A percentile compares a stretch with the other conserved stretches of the same genome.
phyloP scores from a whole-genome alignment of 2,329 filamentous ascomycete genomes.

The Trichoderma guizhouense region DNA sequence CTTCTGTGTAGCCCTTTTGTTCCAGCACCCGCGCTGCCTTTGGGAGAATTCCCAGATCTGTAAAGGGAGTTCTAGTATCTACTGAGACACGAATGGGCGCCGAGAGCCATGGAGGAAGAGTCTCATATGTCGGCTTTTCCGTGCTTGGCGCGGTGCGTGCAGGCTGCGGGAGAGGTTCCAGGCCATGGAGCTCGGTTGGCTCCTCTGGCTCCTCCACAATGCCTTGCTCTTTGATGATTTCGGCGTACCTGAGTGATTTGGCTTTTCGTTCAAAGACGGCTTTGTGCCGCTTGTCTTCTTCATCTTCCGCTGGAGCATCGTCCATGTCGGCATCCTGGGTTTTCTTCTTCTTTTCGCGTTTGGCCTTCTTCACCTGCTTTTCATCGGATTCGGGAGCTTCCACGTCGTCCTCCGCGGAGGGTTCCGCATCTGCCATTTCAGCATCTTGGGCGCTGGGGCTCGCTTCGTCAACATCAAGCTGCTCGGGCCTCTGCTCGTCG shows the following conservation, averaged over 20 bases:
- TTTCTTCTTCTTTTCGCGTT: constrained; percentile 32
- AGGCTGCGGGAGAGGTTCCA: constrained; percentile 81
- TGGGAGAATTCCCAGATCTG: constrained; percentile 57
- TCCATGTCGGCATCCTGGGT: constrained; percentile 21
- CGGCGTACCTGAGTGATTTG: constrained; percentile 51
- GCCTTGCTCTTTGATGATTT: constrained; percentile 34
- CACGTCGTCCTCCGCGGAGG: not conserved
- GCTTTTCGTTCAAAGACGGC: constrained; percentile 53
- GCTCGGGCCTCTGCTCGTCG: not conserved
- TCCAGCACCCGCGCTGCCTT: constrained; percentile 61
- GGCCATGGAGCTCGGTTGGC: constrained; percentile 53
- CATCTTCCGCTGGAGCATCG: constrained; percentile 27
- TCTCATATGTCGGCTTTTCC: constrained; percentile 67
- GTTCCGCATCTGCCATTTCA: constrained; percentile 16
- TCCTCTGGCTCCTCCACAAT: constrained; percentile 39
- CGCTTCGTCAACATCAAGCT: not conserved
- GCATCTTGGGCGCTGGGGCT: not conserved
- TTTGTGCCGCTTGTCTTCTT: constrained; percentile 42
- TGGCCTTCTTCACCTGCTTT: constrained; percentile 21
- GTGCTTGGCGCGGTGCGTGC: constrained; percentile 55
- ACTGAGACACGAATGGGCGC: constrained; percentile 67
- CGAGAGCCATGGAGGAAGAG: constrained; percentile 77
- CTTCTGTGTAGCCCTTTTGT: constrained; percentile 49
- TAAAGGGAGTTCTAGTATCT: constrained; percentile 59
- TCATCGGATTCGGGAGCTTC: constrained; percentile 7